Evolutionary conservation across 345 rosid species (phyloP), one percentile per base, ranked within the genome.

Genomic region (Populus simonii): DNA sequence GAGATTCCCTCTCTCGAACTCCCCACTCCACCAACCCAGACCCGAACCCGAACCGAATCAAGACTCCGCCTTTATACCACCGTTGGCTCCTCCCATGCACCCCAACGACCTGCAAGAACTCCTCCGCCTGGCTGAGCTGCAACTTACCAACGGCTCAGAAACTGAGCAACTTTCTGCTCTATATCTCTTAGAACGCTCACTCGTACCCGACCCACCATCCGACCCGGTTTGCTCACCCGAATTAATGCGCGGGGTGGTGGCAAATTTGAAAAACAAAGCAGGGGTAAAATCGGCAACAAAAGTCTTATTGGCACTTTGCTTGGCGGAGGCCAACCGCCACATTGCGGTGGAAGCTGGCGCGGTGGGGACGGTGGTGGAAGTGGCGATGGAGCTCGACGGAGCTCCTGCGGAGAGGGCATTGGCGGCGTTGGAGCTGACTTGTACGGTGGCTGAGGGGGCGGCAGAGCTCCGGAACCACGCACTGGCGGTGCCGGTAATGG

Each of bases 401-500:
- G 72, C 94, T 1, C 89, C 93, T 0, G 97, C 91, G 38, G 96
- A 91, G 76, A 81, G 97, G 18, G 97, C 91, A 2, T 76, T 94
- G 57, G 96, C 97, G 23, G 97, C 92, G 11, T 86, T 94, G 73
- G 97, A 92, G 87, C 90, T 91, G 31, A 84, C 89, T 81, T 92
- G 96, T 71, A 94, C 92, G 76, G 93, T 92, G 66, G 76, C 78
- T 3, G 92, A 89, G 78, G 97, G 97, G 29, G 93, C 94, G 27
- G 92, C 92, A 70, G 94, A 91, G 87, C 86, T 90, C 82, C 84
- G 94, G 17, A 80, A 87, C 27, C 98, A 92, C 79, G 94, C 93
- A 7, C 87, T 94, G 79, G 91, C 93, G 9, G 96, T 94, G 59
- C 98, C 97, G 12, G 97, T 88, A 75, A 94, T 94, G 97, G 98